Base-by-base conservation (phyloP, 2,329 filamentous ascomycete genomes). In the Plenodomus biglobosus region DNA sequence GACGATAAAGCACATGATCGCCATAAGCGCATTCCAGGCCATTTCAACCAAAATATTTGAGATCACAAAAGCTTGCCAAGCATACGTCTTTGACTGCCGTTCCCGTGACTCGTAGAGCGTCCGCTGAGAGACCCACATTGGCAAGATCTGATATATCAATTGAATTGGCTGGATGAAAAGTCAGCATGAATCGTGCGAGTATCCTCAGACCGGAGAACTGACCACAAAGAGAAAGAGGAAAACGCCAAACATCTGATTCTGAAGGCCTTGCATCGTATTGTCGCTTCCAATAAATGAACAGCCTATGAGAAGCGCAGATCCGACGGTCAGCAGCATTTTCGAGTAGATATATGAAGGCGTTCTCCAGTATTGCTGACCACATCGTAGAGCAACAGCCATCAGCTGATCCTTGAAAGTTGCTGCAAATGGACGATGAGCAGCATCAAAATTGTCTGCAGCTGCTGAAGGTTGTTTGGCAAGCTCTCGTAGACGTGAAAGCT, bases 21-120 rank as follows among this genome's bases (percentile, higher is more conserved):
- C 75, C 64, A 80, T 78, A 24, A 77, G 83, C 59, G 76, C 63
- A 71, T 78, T 37, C 82, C 77, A 2, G 64, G 70, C 43, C 70
- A 90, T 77, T 64, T 91, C 87, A 38, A 87, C 85, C 1, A 86
- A 44, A 46, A 90, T 81, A 62, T 88, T 88, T 59, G 85, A 81
- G 2, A 86, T 72, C 60, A 90, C 79, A 69, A 90, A 90, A 1
- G 80, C 84, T 59, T 83, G 79, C 87, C 87, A 90, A 0, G 84
- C 87, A 72, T 90, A 91, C 0, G 83, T 78, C 61, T 88, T 88
- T 64, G 80, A 83, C 0, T 85, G 80, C 1, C 80, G 73, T 57
- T 85, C 81, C 39, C 81, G 80, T 10, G 78, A 80, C 68, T 84
- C 81, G 63, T 83, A 84, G 2, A 84, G 68, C 1, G 79, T 76